These are phyloP conservation scores for Gastrodia elata DNA, from an alignment of 106 monocot species.

Conservation along the genomic window DNA sequence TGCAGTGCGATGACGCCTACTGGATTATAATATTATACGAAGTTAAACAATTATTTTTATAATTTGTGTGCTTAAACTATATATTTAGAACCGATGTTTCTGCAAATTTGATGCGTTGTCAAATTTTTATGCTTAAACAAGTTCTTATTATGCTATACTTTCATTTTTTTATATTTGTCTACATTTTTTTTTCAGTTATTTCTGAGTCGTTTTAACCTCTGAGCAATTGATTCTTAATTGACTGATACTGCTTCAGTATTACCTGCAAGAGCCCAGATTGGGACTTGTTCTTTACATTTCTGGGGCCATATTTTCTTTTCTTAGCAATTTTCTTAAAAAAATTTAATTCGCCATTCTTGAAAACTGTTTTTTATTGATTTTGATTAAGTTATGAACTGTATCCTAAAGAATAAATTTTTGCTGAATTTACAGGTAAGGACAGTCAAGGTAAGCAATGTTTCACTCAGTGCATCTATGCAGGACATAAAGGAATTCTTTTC, in stretches of 20 bases:
- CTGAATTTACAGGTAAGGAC: constrained; percentile 14
- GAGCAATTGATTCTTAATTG: too few relatives aligned
- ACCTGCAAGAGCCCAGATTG: background rate
- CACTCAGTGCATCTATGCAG: constrained; percentile 21
- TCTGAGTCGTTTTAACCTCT: too few relatives aligned
- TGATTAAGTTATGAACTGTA: background rate
- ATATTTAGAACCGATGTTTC: too few relatives aligned
- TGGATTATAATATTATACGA: too few relatives aligned
- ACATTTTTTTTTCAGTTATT: too few relatives aligned
- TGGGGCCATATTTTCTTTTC: background rate
- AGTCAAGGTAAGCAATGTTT: constrained; percentile 31
- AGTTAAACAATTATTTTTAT: too few relatives aligned
- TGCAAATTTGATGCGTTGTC: too few relatives aligned
- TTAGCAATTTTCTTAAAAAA: background rate
- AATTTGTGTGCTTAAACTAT: too few relatives aligned
- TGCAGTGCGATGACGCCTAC: too few relatives aligned
- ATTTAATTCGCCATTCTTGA: background rate
- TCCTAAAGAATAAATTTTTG: background rate
- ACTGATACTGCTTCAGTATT: background rate
- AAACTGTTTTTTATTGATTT: background rate
- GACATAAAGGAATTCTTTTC: constrained; percentile 29
- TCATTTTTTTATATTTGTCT: too few relatives aligned
- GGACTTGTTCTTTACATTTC: background rate
- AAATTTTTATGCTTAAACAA: too few relatives aligned
- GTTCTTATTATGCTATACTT: too few relatives aligned